Base-by-base conservation (phyloP, 176 grass and related monocot genomes). In the Hyparrhenia diplandra region DNA sequence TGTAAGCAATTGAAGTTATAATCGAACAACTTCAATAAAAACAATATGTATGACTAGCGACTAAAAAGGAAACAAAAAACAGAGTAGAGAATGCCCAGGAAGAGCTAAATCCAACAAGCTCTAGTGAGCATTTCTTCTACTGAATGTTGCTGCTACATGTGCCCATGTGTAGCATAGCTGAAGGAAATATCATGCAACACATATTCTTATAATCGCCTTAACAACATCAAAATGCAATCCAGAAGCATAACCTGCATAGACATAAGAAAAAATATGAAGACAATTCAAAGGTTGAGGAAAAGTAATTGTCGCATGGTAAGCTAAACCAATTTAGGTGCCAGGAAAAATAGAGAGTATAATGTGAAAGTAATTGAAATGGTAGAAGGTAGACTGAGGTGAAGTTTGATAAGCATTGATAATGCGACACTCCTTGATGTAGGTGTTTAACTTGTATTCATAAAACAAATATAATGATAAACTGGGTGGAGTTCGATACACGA, bases 181-280 rank as follows among this genome's bases (percentile, higher is more conserved):
- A 82, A 64, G 73, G 43, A 73, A 73, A 64, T 64, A 69, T 65
- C 52, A 27, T 81, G 77, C 77, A 24, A 42, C 64, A 55, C 52
- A n/a, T n/a, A 34, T 74, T 79, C 16, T 85, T 71, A 65, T 54
- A 36, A 75, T 32, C 43, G 36, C 43, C 36, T 63, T 17, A 69
- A 49, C 17, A 67, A 68, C 18, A 63, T 12, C 18, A 81, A 75
- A 17, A 40, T 66, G 60, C 51, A 72, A 88, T 73, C 81, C 35
- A 13, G 40, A 55, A 36, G 34, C 45, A 64, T 12, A 72, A 77
- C 57, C 87, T 89, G 87, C 87, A 77, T 45, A 62, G 42, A 46
- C 67, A 65, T 24, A 11, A 57, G 55, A 69, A 57, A n/a, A 82
- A 43, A 77, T 85, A 82, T 85, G 37, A 82, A 65, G 42, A 29